phyloP scores from a whole-genome alignment of 768 basidiomycete genomes.

The Rhizopogon sp. region DNA sequence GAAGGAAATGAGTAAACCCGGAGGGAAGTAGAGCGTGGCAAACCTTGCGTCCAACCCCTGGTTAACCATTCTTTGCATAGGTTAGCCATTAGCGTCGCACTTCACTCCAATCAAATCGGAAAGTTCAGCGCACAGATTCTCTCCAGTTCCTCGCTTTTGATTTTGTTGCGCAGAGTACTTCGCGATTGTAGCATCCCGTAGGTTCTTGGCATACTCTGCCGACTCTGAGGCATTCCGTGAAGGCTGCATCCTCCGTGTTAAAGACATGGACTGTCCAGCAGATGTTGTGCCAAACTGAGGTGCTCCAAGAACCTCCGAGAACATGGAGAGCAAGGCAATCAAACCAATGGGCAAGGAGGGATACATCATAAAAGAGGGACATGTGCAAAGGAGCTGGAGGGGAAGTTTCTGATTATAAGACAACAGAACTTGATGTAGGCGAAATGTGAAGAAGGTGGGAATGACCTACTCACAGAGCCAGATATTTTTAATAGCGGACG shows the following conservation, averaged over 20 bases:
- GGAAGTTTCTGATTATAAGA: constrained; percentile 8
- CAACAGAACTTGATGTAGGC: constrained; percentile 2
- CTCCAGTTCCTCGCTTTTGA: constrained; percentile 39
- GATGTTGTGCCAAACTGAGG: constrained; percentile 4
- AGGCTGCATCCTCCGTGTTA: constrained; percentile 11
- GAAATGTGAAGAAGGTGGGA: constrained; percentile 7
- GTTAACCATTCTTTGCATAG: constrained; percentile 45
- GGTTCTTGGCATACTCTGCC: constrained; percentile 38
- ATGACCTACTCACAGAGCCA: constrained; percentile 4
- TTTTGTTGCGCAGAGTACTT: constrained; percentile 39
- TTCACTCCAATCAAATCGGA: background rate
- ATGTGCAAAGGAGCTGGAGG: constrained; percentile 1
- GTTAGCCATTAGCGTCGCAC: background rate
- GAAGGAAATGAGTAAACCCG: background rate
- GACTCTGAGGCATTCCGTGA: constrained; percentile 15
- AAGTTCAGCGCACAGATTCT: constrained; percentile 36
- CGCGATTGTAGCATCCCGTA: constrained; percentile 34
- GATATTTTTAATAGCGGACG: constrained; percentile 7
- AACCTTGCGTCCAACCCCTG: constrained; percentile 64
- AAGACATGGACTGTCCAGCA: constrained; percentile 18
- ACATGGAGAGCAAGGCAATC: constrained; percentile 8
- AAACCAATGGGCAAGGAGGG: constrained; percentile 4
- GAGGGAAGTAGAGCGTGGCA: constrained; percentile 4
- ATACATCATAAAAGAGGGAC: constrained; percentile 7
- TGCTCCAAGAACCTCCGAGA: constrained; percentile 7